Percentiles rank a stretch among this genome's conserved stretches.
Conservation (phyloP, 495 filamentous ascomycete species). For the Astrothelium macrocarpum region DNA sequence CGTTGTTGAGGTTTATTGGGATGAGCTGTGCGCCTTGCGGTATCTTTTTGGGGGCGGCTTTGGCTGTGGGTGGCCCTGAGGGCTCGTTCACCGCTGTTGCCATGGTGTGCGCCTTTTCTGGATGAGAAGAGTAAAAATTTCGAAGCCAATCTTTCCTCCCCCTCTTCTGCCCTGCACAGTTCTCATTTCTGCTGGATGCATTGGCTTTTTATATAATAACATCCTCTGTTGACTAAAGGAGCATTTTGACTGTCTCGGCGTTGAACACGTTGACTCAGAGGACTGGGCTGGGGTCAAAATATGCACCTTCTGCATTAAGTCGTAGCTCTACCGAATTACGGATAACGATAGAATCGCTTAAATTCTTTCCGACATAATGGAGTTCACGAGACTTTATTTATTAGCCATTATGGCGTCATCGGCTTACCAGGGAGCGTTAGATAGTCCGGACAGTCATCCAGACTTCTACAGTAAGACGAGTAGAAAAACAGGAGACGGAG, state of each 20-base stretch:
- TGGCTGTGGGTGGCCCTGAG: neutral
- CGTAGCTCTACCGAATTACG: neutral
- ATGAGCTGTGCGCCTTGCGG: neutral
- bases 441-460: too few species aligned
- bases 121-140: neutral
- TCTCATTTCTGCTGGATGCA: neutral
- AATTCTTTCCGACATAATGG: too few species aligned
- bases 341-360: too few species aligned
- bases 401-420: too few species aligned
- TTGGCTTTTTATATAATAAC: too few species aligned
- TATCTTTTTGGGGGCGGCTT: neutral
- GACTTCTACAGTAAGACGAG: too few species aligned
- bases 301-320: neutral
- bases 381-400: too few species aligned
- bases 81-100: neutral
- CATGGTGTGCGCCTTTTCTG: neutral
- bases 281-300: neutral
- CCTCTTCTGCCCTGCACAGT: neutral
- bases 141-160: neutral
- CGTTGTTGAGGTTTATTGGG: conserved; percentile 9
- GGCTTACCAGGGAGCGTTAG: too few species aligned
- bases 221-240: neutral
- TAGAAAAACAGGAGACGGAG: too few species aligned
- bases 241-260: neutral
- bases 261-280: neutral